Base-by-base conservation (phyloP, 768 basidiomycete species). In the Postia placenta region DNA sequence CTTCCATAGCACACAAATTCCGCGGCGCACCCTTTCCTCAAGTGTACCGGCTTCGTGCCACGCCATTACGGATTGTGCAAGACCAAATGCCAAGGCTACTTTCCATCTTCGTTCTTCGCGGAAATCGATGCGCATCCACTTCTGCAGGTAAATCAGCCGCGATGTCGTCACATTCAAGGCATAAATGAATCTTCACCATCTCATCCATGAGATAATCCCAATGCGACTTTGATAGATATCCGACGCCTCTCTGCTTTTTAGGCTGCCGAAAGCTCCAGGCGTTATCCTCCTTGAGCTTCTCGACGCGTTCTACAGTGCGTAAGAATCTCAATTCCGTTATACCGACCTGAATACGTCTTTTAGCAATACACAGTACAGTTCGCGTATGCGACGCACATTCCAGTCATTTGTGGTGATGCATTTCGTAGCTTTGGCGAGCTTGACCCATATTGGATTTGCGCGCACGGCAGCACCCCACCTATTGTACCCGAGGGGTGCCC, bases 131-230 rank as follows among this genome's bases (percentile, higher is more conserved):
- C 91, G 87, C 80, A 99, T 86, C 96, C 96, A 99, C 79, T 87
- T 91, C 94, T 93, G 56, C 43, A 33, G 19, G 53, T 41, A 15
- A 33, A 44, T 41, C 19, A 38, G 28, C 26, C 36, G 44, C 30
- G 20, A 27, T 42, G 22, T 24, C 42, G 40, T 11, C 49, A n/a
- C 27, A 37, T 43, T 25, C 33, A 9, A 15, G 35, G n/a, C 17
- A 39, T 38, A 55, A 39, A 58, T 26, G 37, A 15, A n/a, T n/a
- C n/a, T 78, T 57, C 47, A 90, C 92, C 92, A 97, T 92, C 67
- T 99, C 96, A 52, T 98, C 95, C 65, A 99, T 68, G 27, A 99
- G 73, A 66, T 93, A 88, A 63, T 98, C 96, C 92, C 92, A 94
- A 60, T 97, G 92, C 0, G 85, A 81, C 68, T 94, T 96, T 2